phyloP scores from a whole-genome alignment of 176 grass and related monocot genomes.

The Paspalum notatum region DNA sequence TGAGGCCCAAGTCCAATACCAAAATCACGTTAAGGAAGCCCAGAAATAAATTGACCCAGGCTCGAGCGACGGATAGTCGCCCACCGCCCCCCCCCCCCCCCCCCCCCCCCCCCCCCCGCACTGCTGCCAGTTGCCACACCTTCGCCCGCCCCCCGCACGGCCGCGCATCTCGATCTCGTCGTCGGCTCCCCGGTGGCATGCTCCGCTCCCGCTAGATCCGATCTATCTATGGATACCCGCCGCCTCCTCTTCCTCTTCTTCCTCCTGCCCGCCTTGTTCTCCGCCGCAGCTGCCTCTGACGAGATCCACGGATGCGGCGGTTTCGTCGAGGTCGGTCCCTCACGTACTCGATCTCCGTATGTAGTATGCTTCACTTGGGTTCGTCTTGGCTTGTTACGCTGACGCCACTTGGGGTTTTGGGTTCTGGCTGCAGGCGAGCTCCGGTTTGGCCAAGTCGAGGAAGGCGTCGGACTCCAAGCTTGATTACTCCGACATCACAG shows the following conservation, averaged over 20 bases:
- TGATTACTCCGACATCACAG: slow-evolving; percentile 92
- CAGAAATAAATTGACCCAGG: no score
- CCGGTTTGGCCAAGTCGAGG: slow-evolving; percentile 68
- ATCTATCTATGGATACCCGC: slow-evolving; percentile 53
- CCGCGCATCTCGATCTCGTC: slow-evolving; percentile 39
- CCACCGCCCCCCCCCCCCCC: no score
- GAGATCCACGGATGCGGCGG: slow-evolving; percentile 94
- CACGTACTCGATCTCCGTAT: not conserved
- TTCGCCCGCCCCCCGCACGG: not conserved
- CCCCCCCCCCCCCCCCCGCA: no score
- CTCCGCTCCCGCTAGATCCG: slow-evolving; percentile 42
- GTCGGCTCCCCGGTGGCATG: slow-evolving; percentile 46
- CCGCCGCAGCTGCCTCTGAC: slow-evolving; percentile 44
- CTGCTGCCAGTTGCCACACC: no score
- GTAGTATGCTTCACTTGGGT: slow-evolving; percentile 18
- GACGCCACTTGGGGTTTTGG: slow-evolving; percentile 30
- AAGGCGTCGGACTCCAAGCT: slow-evolving; percentile 80
- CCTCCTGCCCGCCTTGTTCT: slow-evolving; percentile 18
- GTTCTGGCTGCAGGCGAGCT: slow-evolving; percentile 65
- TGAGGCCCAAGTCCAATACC: no score
- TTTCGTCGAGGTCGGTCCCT: slow-evolving; percentile 70
- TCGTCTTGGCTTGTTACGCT: slow-evolving; percentile 19
- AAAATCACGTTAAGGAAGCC: no score
- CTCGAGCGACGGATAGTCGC: no score
- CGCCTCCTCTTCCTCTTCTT: slow-evolving; percentile 12